A percentile compares a stretch with the other conserved stretches of the same genome.
Evolutionary conservation across 805 yeast species (phyloP).

Genomic region (Torulaspora maleeae): DNA sequence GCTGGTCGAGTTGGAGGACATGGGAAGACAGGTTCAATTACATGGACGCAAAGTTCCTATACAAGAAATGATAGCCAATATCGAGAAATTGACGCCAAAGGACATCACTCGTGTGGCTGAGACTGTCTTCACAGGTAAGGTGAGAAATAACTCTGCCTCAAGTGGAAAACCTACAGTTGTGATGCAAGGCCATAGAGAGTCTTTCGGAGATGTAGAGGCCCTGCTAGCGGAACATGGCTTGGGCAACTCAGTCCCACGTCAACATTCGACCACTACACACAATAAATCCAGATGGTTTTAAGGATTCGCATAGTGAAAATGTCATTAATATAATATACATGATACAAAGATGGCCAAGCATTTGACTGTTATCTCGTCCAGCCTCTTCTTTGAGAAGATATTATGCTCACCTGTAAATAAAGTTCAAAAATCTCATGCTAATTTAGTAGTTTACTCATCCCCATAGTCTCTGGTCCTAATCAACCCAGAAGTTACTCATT

Average conservation of each 20-base stretch:
- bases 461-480: neutral
- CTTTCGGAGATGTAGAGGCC: constrained; percentile 76
- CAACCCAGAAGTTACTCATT: neutral
- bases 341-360: neutral
- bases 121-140: constrained; percentile 66
- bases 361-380: neutral
- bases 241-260: constrained; percentile 39
- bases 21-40: constrained; percentile 90
- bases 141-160: constrained; percentile 43
- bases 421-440: neutral
- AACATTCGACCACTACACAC: neutral
- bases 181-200: constrained; percentile 80
- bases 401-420: constrained; percentile 2
- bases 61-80: constrained; percentile 73
- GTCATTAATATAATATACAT: constrained; percentile 2
- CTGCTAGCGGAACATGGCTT: constrained; percentile 68
- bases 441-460: neutral
- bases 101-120: constrained; percentile 74
- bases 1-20: constrained; percentile 89
- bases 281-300: constrained; percentile 29
- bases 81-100: constrained; percentile 58
- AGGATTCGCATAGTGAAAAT: constrained; percentile 1
- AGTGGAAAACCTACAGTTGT: constrained; percentile 76
- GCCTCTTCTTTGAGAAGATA: neutral
- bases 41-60: constrained; percentile 72